Evolutionary conservation across 228 moss, liverwort and hornwort genomes (phyloP).

Genomic region (Sphagnum fallax): DNA sequence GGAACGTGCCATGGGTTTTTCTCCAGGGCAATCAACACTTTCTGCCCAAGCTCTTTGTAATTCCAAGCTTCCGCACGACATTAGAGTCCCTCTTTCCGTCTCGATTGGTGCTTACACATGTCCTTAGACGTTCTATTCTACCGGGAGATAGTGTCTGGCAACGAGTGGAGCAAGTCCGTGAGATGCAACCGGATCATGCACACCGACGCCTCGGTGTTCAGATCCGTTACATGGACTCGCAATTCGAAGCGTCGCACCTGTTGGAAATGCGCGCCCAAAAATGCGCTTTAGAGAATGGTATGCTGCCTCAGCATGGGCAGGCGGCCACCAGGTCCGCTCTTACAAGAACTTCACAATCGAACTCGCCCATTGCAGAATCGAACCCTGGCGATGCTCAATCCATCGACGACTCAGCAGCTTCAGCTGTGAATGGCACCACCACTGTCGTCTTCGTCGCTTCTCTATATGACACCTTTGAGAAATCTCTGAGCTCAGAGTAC

Average conservation of each 20-base stretch:
- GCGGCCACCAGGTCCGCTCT: not conserved
- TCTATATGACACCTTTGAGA: constrained; percentile 22
- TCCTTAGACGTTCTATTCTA: constrained; percentile 27
- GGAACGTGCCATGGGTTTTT: constrained; percentile 30
- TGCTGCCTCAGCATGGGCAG: constrained; percentile 7
- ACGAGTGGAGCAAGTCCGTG: constrained; percentile 22
- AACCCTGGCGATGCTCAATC: not conserved
- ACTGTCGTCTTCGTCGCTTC: constrained; percentile 32
- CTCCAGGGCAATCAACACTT: constrained; percentile 27
- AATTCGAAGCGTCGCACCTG: constrained; percentile 1
- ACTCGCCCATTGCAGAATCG: not conserved
- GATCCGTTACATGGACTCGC: constrained; percentile 17
- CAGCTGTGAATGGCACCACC: not conserved
- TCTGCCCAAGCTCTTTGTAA: constrained; percentile 35
- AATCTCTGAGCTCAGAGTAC: constrained; percentile 13
- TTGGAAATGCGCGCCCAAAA: constrained; percentile 9
- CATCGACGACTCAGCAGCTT: constrained; percentile 3
- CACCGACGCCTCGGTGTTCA: constrained; percentile 41
- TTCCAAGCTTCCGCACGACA: constrained; percentile 19
- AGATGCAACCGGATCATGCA: constrained; percentile 19
- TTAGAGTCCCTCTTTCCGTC: constrained; percentile 44
- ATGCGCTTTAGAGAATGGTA: constrained; percentile 15
- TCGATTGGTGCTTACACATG: constrained; percentile 25
- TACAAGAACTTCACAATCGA: not conserved
- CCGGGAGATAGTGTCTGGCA: constrained; percentile 31